These are phyloP conservation scores for Ambispora gerdemannii DNA, from an alignment of 192 early-diverging fungal species.

Conservation along the genomic window DNA sequence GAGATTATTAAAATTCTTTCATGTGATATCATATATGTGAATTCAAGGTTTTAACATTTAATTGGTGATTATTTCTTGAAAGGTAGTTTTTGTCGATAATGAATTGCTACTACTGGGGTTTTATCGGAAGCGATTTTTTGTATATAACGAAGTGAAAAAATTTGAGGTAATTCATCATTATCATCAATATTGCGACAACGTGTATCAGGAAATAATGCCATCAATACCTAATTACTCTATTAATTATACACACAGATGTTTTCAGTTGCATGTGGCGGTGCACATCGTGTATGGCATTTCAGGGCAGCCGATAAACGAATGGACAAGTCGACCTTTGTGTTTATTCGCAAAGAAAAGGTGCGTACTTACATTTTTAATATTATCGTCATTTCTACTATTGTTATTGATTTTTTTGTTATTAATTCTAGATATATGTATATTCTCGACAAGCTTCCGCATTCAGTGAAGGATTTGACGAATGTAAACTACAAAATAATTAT, in stretches of 20 bases:
- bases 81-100: conserved; percentile 45
- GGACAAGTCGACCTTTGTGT: conserved; percentile 54
- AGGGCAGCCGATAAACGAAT: conserved; percentile 44
- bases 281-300: conserved; percentile 70
- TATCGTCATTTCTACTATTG: no score
- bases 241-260: conserved; percentile 40
- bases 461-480: conserved; percentile 50
- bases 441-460: conserved; percentile 40
- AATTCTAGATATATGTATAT: conserved; percentile 42
- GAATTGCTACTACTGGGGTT: conserved; percentile 66
- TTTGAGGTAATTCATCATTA: conserved; percentile 49
- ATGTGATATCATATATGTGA: background rate
- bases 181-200: background rate
- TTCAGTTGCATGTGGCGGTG: conserved; percentile 72
- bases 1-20: background rate
- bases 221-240: background rate
- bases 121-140: conserved; percentile 67
- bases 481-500: conserved; percentile 55
- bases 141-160: conserved; percentile 64
- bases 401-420: no score
- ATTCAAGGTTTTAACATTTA: no score
- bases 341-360: conserved; percentile 56
- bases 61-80: background rate
- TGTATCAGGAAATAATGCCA: background rate
- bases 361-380: background rate